Evolutionary conservation across 331 rosid species (phyloP), one percentile per base, ranked within the genome.

Genomic region (Cydonia oblonga): DNA sequence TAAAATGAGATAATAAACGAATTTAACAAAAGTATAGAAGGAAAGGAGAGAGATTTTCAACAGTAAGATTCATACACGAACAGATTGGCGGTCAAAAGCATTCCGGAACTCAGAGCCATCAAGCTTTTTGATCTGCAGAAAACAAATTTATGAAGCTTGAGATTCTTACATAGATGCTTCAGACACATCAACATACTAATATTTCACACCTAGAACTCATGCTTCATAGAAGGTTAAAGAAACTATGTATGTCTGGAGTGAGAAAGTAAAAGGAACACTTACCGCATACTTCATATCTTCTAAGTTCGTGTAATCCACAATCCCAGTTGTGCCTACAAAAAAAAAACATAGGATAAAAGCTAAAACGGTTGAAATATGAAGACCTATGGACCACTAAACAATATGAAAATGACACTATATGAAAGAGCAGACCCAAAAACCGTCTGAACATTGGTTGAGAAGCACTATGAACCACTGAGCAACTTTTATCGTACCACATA

Each of bases 251-350:
- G 54, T 71, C 35, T 10, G 4, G 42, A 38, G 18, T 24, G 64
- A 66, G 28, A 19, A 60, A 61, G 32, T 23, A 74, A 51, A 62
- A 66, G 79, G n/a, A n/a, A n/a, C n/a, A 86, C 97, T 92, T 82
- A 96, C 99, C 15, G 97, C 99, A 87, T 91, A 91, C 78, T 92
- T 92, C 99, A 96, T 96, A 79, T 96, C 99, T 57, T 96, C 99
- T 33, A 84, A 75, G 86, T 88, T 96, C 57, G 97, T 90, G 83
- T 90, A 96, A 74, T 96, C 99, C 75, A 92, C 97, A 69, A 96
- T 87, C 61, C 99, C 99, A 12, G 99, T 96, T 52, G 99, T 91
- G 54, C 97, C 99, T 91, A 80, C 18, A 67, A 64, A 75, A 75
- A 75, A 75, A 66, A 57, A 70, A 19, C 57, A 76, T 14, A 29